Percentiles rank a stretch among this genome's conserved stretches.
These are phyloP conservation scores for Pulveroboletus ravenelii DNA, from an alignment of 768 basidiomycete genomes.

Conservation along the genomic window DNA sequence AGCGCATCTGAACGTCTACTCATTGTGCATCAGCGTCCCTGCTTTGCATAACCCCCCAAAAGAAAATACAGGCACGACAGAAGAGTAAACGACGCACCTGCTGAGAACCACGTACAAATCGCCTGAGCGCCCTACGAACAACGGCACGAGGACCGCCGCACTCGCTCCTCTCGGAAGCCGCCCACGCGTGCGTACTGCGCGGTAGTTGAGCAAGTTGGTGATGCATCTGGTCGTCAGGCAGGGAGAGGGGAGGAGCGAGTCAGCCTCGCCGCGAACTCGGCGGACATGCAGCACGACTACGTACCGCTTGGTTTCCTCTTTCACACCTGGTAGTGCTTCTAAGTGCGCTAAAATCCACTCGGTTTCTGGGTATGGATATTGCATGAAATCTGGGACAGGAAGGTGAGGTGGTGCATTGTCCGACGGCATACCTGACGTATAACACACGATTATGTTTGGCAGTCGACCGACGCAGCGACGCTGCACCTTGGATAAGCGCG, in stretches of 20 bases:
- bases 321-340: conserved; percentile 8
- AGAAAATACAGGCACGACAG: background rate
- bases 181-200: conserved; percentile 26
- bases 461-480: too few species aligned
- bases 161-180: conserved; percentile 52
- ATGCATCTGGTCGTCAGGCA: conserved; percentile 18
- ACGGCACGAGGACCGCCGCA: conserved; percentile 76
- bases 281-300: background rate
- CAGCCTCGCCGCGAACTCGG: background rate
- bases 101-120: conserved; percentile 85
- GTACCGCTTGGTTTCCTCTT: conserved; percentile 23
- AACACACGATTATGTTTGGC: too few species aligned
- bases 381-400: conserved; percentile 9
- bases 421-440: conserved; percentile 10
- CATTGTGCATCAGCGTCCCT: background rate
- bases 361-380: conserved; percentile 15
- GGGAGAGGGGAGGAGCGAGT: background rate
- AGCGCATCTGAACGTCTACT: conserved; percentile 68
- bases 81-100: conserved; percentile 45
- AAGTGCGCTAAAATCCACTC: conserved; percentile 7
- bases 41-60: too few species aligned
- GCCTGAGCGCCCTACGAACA: conserved; percentile 80
- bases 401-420: conserved; percentile 1
- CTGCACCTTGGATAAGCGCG: too few species aligned
- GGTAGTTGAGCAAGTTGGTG: conserved; percentile 24